Percentiles rank a stretch among this genome's conserved stretches.
phyloP scores from a whole-genome alignment of 2,329 filamentous ascomycete genomes.

The Penicillium sp. region DNA sequence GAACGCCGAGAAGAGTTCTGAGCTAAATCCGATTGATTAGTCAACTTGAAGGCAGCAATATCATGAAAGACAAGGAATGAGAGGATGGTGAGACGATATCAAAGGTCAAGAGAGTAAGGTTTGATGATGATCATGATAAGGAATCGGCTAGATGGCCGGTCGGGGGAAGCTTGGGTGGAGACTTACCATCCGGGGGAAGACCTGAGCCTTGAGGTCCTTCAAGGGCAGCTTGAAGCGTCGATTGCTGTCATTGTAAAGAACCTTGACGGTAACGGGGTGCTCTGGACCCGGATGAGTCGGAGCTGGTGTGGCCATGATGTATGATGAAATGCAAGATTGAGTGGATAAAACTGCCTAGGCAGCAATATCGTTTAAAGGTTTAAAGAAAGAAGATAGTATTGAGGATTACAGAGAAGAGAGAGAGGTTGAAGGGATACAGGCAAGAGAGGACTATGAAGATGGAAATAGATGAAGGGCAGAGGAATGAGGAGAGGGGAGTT shows the following conservation, averaged over 20 bases:
- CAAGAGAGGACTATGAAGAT: conserved; percentile 14
- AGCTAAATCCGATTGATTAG: conserved; percentile 56
- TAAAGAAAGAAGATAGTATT: conserved; percentile 9
- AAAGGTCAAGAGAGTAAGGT: neutral
- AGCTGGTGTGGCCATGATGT: conserved; percentile 40
- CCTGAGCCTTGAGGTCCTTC: conserved; percentile 73
- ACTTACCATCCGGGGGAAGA: conserved; percentile 83
- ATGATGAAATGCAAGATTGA: conserved; percentile 2
- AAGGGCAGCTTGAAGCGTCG: conserved; percentile 88
- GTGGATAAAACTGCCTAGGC: conserved; percentile 14
- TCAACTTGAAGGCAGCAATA: conserved; percentile 11
- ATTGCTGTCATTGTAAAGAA: conserved; percentile 72
- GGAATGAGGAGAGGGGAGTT: conserved; percentile 17
- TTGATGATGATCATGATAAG: conserved; percentile 19
- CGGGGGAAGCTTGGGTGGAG: conserved; percentile 35
- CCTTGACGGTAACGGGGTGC: conserved; percentile 81
- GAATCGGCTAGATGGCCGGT: conserved; percentile 25
- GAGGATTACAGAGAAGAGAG: conserved; percentile 12
- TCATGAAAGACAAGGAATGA: neutral
- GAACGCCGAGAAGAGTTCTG: conserved; percentile 67
- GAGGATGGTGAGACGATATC: neutral
- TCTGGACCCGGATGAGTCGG: conserved; percentile 58
- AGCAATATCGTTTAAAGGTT: conserved; percentile 2
- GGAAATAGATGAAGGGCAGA: conserved; percentile 18
- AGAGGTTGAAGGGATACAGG: conserved; percentile 9